Evolutionary conservation across 345 rosid genomes (phyloP).

Genomic region (Brassica napus): Da-Ae NC_063447.1:44375501-44376000

Average conservation of each 20-base stretch:
- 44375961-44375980: constrained; percentile 92
- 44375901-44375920: not conserved
- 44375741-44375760: not conserved
- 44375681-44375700: not conserved
- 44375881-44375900: constrained; percentile 6
- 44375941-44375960: not conserved
- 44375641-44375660: not conserved
- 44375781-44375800: constrained; percentile 49
- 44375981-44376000: constrained; percentile 87
- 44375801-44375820: constrained; percentile 47
- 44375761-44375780: constrained; percentile 44
- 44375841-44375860: constrained; percentile 68
- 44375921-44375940: not conserved
- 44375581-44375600: not conserved
- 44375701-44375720: not conserved
- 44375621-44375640: not conserved
- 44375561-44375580: not conserved
- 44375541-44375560: not conserved
- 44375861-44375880: constrained; percentile 69
- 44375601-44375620: not conserved
- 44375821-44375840: constrained; percentile 76
- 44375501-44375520: not conserved
- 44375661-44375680: not conserved
- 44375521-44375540: not conserved
- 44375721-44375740: not conserved